phyloP scores from a whole-genome alignment of 495 filamentous ascomycete species.

The Penicillium samsonianum region DNA sequence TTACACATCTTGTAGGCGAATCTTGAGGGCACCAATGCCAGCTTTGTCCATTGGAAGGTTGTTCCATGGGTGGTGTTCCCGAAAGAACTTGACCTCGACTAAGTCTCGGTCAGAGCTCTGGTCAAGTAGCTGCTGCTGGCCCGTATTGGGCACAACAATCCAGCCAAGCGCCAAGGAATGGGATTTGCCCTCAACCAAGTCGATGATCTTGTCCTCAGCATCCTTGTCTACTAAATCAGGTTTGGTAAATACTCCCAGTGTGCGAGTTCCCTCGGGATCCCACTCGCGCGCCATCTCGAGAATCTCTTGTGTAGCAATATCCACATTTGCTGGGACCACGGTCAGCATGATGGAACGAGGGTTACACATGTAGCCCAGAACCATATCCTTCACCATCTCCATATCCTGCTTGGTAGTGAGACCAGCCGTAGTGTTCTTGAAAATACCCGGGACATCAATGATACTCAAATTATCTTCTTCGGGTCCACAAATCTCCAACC shows the following conservation, averaged over 20 bases:
- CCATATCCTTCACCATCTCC: too few species aligned
- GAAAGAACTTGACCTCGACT: neutral
- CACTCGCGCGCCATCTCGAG: slow-evolving; percentile 38
- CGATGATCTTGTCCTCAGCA: slow-evolving; percentile 41
- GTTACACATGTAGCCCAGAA: too few species aligned
- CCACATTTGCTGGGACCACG: too few species aligned
- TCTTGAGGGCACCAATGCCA: neutral
- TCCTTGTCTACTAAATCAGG: slow-evolving; percentile 58
- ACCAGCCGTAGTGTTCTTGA: too few species aligned
- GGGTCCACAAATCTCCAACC: too few species aligned
- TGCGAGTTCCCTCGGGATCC: slow-evolving; percentile 53
- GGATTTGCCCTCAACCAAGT: slow-evolving; percentile 48
- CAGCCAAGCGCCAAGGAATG: slow-evolving; percentile 51
- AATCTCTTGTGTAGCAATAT: too few species aligned
- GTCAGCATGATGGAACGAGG: too few species aligned
- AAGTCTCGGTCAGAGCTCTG: neutral
- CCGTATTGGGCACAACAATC: slow-evolving; percentile 56
- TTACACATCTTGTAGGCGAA: neutral
- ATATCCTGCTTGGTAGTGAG: too few species aligned
- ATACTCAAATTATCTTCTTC: too few species aligned
- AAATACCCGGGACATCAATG: too few species aligned
- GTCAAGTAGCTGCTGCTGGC: slow-evolving; percentile 19
- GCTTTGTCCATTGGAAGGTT: neutral
- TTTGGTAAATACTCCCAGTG: slow-evolving; percentile 62
- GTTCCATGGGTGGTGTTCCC: neutral